phyloP scores from a whole-genome alignment of 345 rosid genomes.

The Eucalyptus regnans region DNA sequence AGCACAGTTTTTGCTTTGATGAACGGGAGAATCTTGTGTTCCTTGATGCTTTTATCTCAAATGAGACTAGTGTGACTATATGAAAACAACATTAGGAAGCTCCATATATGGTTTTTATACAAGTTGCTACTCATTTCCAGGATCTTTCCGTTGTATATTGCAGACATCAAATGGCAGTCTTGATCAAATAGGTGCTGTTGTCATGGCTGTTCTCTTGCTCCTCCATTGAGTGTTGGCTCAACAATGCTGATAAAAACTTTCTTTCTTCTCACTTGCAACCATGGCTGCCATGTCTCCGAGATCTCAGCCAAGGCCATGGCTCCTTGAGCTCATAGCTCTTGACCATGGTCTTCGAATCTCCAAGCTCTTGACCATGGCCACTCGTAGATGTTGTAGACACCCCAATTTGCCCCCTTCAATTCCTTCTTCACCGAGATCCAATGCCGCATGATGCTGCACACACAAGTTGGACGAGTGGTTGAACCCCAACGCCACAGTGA shows the following conservation, averaged over 20 bases:
- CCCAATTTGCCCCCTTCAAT: neutral
- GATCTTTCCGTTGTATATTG: conserved; percentile 22
- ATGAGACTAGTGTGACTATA: neutral
- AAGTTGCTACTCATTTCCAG: neutral
- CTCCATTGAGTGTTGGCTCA: neutral
- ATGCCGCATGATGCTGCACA: neutral
- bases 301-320: neutral
- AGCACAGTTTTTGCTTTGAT: neutral
- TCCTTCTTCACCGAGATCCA: neutral
- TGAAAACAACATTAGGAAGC: neutral
- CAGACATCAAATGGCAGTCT: neutral
- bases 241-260: neutral
- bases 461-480: neutral
- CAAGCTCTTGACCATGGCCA: neutral
- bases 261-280: neutral
- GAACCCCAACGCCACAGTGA: neutral
- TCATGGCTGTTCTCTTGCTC: neutral
- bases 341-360: neutral
- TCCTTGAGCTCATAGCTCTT: neutral
- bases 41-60: neutral
- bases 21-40: neutral
- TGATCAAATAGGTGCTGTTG: neutral
- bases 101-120: neutral
- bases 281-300: neutral
- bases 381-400: neutral